Conservation (phyloP, 768 basidiomycete genomes). For the Boletellus emodensis region DNA sequence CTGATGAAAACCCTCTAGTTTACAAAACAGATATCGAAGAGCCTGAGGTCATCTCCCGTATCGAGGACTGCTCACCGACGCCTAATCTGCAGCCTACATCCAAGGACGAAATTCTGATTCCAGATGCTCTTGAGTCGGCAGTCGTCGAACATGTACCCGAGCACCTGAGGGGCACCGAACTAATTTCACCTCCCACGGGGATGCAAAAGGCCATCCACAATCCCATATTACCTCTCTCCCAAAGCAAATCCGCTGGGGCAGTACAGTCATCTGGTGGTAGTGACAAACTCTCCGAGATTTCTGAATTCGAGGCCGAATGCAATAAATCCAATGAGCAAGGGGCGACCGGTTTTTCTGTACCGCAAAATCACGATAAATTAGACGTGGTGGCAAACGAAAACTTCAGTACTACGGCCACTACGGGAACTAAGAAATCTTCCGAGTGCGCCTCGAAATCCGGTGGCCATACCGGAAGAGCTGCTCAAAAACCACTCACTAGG, state of each 20-base stretch:
- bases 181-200: not conserved
- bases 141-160: not conserved
- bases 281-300: slow-evolving; percentile 33
- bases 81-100: not conserved
- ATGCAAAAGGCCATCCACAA: not conserved
- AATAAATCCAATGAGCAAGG: not conserved
- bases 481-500: not conserved
- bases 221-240: not conserved
- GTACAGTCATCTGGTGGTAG: slow-evolving; percentile 10
- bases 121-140: not conserved
- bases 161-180: not conserved
- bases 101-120: not conserved
- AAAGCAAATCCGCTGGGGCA: not conserved
- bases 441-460: not conserved
- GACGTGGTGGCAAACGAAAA: slow-evolving; percentile 13
- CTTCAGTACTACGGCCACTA: not conserved
- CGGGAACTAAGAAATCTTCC: not conserved
- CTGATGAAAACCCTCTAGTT: slow-evolving; percentile 13
- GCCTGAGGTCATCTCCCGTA: not conserved
- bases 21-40: slow-evolving; percentile 29
- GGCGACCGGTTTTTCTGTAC: not conserved
- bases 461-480: not conserved
- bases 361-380: not conserved
- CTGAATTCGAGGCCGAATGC: slow-evolving; percentile 24
- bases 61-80: not conserved